Evolutionary conservation across 345 rosid genomes (phyloP).

Genomic region (Aurinia saxatilis): DNA sequence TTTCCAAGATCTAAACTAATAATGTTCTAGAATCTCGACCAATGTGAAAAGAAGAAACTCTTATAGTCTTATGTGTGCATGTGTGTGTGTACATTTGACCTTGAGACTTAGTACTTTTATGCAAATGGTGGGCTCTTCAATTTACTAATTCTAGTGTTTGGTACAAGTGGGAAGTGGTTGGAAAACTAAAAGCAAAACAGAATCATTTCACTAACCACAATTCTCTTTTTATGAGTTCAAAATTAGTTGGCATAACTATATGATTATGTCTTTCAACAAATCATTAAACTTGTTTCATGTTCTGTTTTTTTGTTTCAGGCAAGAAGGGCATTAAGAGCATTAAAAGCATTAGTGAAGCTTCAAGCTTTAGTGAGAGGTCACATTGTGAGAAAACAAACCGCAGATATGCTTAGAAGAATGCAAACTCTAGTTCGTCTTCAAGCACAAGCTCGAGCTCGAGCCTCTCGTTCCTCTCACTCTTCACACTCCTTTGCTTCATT

Average conservation of each 20-base stretch:
- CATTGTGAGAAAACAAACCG: conserved; percentile 77
- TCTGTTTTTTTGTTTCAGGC: conserved; percentile 37
- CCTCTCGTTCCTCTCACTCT: conserved; percentile 36
- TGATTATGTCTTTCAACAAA: conserved; percentile 18
- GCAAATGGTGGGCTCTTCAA: conserved; percentile 21
- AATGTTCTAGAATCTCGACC: conserved; percentile 9
- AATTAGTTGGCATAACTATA: conserved; percentile 18
- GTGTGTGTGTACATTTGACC: conserved; percentile 20
- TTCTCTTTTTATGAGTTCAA: not conserved
- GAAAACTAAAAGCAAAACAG: conserved; percentile 14
- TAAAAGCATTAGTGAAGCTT: conserved; percentile 84
- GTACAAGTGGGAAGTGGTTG: conserved; percentile 31
- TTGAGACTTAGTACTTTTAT: conserved; percentile 8
- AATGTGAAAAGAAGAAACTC: conserved; percentile 27
- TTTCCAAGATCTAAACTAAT: not conserved
- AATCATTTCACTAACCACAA: conserved; percentile 13
- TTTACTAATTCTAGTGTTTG: conserved; percentile 17
- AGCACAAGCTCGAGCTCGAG: conserved; percentile 65
- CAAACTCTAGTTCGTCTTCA: conserved; percentile 68
- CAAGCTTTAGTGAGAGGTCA: conserved; percentile 93
- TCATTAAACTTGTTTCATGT: not conserved
- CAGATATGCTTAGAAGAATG: conserved; percentile 72
- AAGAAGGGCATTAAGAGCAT: conserved; percentile 77
- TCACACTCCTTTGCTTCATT: conserved; percentile 21
- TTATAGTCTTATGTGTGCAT: not conserved